Base-by-base conservation (phyloP, 2,329 filamentous ascomycete genomes). In the Knoxdaviesia capensis region DNA sequence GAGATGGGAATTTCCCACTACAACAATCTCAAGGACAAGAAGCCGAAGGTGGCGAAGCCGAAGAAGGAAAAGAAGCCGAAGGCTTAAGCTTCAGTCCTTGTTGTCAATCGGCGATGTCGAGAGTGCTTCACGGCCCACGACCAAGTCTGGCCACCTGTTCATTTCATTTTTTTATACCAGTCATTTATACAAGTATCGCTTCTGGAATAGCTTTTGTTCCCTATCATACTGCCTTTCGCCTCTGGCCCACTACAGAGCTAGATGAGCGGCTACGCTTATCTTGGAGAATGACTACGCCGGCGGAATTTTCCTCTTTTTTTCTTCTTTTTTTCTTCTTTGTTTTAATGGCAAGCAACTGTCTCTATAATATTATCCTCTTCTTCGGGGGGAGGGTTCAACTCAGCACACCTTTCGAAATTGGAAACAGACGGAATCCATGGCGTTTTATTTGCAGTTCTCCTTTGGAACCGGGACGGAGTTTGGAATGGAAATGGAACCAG, bases 1-100 rank as follows among this genome's bases (percentile, higher is more conserved):
- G 69, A 73, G 48, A 48, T 62, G 43, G 73, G 73, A 2, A 64
- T 77, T 20, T 61, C 59, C 38, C 74, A 78, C 51, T 75, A 66
- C 53, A 73, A 73, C 49, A 72, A 71, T 42, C 58, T 70, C 47
- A 64, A 63, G 43, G 68, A 63, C 49, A 68, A 67, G 54, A 59
- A 60, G 44, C 65, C 66, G 2, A 64, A 66, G 49, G 55, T 59
- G 42, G 56, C 61, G 46, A 55, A 57, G 38, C 54, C 56, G 43
- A 52, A 57, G 38, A 53, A 56, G 45, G 51, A 10, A 34, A 7
- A 51, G 35, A 32, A n/a, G 9, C 4, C 30, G 20, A 20, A 20
- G 31, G 7, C n/a, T 5, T 34, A 6, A 6, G 39, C 28, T 10
- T 35, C 28, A 28, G 3, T 41, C 31, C 10, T 28, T 41, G 31